Conservation (phyloP, 805 yeast genomes). For the Saturnispora diversa region DNA sequence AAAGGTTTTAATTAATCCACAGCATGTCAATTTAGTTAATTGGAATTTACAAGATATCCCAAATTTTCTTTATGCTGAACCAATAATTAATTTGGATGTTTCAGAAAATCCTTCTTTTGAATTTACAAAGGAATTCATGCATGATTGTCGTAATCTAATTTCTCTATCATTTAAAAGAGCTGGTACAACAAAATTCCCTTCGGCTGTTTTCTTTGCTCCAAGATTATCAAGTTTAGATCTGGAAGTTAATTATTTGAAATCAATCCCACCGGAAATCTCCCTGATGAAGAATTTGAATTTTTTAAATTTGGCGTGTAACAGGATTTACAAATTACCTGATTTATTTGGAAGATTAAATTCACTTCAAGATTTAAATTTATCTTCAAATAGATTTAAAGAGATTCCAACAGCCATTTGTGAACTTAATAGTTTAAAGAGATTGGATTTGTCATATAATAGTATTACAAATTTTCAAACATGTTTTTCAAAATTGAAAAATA, state of each 20-base stretch:
- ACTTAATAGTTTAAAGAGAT: conserved; percentile 48
- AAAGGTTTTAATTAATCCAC: conserved; percentile 46
- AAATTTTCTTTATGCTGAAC: conserved; percentile 70
- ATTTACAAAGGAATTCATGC: conserved; percentile 79
- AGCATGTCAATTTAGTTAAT: conserved; percentile 64
- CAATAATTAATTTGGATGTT: conserved; percentile 73
- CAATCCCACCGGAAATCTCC: conserved; percentile 50
- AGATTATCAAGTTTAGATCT: conserved; percentile 60
- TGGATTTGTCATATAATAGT: conserved; percentile 79
- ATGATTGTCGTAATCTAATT: conserved; percentile 61
- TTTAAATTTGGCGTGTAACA: conserved; percentile 68
- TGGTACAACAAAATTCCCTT: conserved; percentile 68
- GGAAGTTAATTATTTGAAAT: conserved; percentile 68
- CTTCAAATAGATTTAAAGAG: conserved; percentile 62
- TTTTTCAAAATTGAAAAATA: conserved; percentile 47
- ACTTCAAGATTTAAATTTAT: conserved; percentile 57
- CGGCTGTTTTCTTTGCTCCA: conserved; percentile 60
- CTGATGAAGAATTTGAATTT: conserved; percentile 46
- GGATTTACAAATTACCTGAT: conserved; percentile 53
- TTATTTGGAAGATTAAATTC: conserved; percentile 48
- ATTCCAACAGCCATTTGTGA: conserved; percentile 62
- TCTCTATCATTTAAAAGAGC: conserved; percentile 62
- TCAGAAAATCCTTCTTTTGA: conserved; percentile 81
- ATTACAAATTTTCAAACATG: conserved; percentile 53
- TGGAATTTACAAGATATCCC: conserved; percentile 80